Conservation (phyloP, 306 rosid species). For the Nissolia schottii region DNA sequence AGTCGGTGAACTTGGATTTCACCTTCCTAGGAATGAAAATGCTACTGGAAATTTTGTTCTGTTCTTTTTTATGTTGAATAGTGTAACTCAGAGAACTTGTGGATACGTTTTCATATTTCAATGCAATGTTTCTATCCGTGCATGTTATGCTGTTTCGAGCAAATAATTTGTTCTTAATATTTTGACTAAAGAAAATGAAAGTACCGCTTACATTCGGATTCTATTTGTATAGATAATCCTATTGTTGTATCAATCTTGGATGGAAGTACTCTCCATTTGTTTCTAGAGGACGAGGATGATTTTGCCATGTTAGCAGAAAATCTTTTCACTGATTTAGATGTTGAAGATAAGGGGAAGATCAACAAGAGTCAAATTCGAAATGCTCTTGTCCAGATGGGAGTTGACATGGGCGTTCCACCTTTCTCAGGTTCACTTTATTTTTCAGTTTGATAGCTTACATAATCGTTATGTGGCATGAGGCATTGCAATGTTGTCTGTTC, state of each 20-base stretch:
- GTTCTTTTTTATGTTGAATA: neutral
- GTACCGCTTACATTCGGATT: slow-evolving; percentile 3
- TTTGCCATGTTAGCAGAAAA: slow-evolving; percentile 89
- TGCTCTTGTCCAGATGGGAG: slow-evolving; percentile 83
- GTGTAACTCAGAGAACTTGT: neutral
- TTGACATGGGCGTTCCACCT: slow-evolving; percentile 95
- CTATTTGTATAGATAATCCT: slow-evolving; percentile 61
- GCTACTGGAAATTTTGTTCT: neutral
- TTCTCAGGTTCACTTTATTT: slow-evolving; percentile 58
- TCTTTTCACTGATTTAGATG: slow-evolving; percentile 82
- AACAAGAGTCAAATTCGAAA: slow-evolving; percentile 59
- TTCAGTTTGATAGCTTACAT: neutral
- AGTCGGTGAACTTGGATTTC: slow-evolving; percentile 1
- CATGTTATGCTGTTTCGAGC: neutral
- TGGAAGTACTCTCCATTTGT: slow-evolving; percentile 58
- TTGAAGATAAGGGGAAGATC: slow-evolving; percentile 87
- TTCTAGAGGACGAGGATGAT: slow-evolving; percentile 92
- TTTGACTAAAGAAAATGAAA: neutral
- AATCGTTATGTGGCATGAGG: neutral
- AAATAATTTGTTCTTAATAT: neutral
- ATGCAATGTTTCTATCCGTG: neutral
- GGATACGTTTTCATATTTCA: neutral
- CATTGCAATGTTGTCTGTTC: neutral
- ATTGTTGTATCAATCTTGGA: slow-evolving; percentile 75
- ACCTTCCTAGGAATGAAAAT: neutral